Evolutionary conservation across 768 basidiomycete species (phyloP).

Genomic region (Daedaleopsis sinensis): DNA sequence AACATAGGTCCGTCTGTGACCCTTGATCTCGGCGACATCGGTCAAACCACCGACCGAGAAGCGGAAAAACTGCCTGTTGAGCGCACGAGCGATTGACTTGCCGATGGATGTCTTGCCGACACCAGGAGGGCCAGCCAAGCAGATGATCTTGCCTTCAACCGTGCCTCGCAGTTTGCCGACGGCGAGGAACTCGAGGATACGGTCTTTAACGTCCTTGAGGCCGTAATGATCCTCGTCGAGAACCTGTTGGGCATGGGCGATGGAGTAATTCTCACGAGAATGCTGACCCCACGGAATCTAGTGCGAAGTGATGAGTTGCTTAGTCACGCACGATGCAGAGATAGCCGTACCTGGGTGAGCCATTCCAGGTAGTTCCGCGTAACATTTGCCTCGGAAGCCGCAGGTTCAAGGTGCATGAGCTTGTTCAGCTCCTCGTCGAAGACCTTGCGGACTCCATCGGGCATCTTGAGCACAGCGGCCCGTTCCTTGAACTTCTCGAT

Average conservation of each 20-base stretch:
- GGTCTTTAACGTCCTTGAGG: slow-evolving; percentile 87
- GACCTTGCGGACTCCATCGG: slow-evolving; percentile 85
- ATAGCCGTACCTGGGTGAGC: slow-evolving; percentile 69
- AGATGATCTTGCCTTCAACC: slow-evolving; percentile 97
- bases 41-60: slow-evolving; percentile 97
- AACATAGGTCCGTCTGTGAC: slow-evolving; percentile 96
- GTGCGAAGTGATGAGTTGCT: slow-evolving; percentile 9
- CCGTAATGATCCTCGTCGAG: slow-evolving; percentile 97
- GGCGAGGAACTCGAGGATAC: slow-evolving; percentile 94
- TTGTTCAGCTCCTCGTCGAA: slow-evolving; percentile 97
- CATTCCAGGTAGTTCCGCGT: slow-evolving; percentile 95
- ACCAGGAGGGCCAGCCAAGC: slow-evolving; percentile 94
- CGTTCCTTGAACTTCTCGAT: slow-evolving; percentile 92
- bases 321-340: not conserved
- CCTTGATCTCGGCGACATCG: slow-evolving; percentile 99
- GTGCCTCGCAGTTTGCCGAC: slow-evolving; percentile 94
- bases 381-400: slow-evolving; percentile 91
- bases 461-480: slow-evolving; percentile 83
- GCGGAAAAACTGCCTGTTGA: slow-evolving; percentile 92
- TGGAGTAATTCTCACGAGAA: slow-evolving; percentile 90
- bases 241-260: slow-evolving; percentile 77
- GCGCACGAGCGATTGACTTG: slow-evolving; percentile 89
- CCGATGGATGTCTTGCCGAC: slow-evolving; percentile 98
- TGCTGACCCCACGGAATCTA: slow-evolving; percentile 97
- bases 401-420: slow-evolving; percentile 86